Conservation (phyloP, 805 yeast species). For the Clavispora fructus region DNA sequence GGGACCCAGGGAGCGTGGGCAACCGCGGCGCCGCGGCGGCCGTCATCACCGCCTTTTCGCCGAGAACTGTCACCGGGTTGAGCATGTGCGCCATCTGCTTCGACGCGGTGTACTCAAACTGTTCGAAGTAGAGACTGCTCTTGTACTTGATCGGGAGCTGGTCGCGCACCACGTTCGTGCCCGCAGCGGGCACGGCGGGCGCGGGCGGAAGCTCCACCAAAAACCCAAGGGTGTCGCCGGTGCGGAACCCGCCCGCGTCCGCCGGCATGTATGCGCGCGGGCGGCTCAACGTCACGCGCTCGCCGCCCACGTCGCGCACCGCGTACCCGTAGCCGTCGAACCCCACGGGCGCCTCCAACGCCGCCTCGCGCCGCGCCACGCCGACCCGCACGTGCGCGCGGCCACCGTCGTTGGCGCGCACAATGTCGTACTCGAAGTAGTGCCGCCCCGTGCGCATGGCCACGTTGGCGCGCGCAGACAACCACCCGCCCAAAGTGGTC, state of each 20-base stretch:
- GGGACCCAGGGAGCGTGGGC: conserved; percentile 52
- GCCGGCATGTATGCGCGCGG: conserved; percentile 51
- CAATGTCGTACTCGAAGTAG: conserved; percentile 71
- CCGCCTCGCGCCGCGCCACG: conserved; percentile 76
- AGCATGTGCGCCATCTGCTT: conserved; percentile 69
- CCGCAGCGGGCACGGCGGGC: too few species aligned
- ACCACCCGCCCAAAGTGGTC: conserved; percentile 70
- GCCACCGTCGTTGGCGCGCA: conserved; percentile 32
- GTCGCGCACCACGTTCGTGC: conserved; percentile 59
- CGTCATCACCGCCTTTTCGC: conserved; percentile 60
- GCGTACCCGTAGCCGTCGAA: conserved; percentile 94
- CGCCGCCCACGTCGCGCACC: conserved; percentile 71
- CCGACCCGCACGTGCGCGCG: conserved; percentile 75
- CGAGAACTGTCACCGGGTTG: conserved; percentile 66
- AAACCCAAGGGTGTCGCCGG: conserved; percentile 84
- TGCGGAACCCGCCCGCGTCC: conserved; percentile 39
- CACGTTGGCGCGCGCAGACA: conserved; percentile 68
- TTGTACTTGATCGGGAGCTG: conserved; percentile 84
- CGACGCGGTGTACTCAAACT: conserved; percentile 69
- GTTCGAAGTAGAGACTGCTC: conserved; percentile 74
- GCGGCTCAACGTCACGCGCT: conserved; percentile 69
- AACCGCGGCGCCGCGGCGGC: conserved; percentile 26
- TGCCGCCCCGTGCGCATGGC: conserved; percentile 73
- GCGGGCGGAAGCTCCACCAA: conserved; percentile 59
- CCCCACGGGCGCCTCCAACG: conserved; percentile 93